Conservation (phyloP, 1,284 basidiomycete genomes). For the Leccinum brunneo-olivaceum region DNA sequence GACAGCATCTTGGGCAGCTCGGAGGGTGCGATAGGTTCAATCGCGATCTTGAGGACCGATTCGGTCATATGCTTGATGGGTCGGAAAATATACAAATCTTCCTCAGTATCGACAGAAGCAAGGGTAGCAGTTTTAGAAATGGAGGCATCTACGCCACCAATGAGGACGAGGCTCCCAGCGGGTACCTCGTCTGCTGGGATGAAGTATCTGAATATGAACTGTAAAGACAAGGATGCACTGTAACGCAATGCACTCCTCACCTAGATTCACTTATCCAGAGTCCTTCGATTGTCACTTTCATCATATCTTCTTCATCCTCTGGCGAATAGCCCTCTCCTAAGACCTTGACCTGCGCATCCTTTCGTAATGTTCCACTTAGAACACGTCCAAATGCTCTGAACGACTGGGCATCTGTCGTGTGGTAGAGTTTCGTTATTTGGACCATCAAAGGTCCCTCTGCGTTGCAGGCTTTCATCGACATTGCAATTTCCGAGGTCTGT, state of each 20-base stretch:
- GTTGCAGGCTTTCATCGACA: slow-evolving; percentile 79
- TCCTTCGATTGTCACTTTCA: slow-evolving; percentile 77
- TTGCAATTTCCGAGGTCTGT: slow-evolving; percentile 70
- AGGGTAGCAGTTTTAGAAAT: slow-evolving; percentile 95
- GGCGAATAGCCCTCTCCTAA: slow-evolving; percentile 95
- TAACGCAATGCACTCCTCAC: slow-evolving; percentile 34
- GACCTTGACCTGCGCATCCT: slow-evolving; percentile 88
- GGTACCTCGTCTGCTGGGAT: slow-evolving; percentile 84
- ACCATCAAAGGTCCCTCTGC: slow-evolving; percentile 86
- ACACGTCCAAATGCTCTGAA: slow-evolving; percentile 96
- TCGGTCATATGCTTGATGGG: slow-evolving; percentile 96
- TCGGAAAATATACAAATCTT: slow-evolving; percentile 89
- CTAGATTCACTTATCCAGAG: slow-evolving; percentile 89
- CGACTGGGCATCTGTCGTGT: slow-evolving; percentile 90
- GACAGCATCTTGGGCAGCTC: slow-evolving; percentile 99
- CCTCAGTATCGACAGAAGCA: slow-evolving; percentile 64
- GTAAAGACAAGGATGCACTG: slow-evolving; percentile 10
- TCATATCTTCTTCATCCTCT: slow-evolving; percentile 99
- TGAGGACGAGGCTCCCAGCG: slow-evolving; percentile 88
- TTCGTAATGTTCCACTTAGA: slow-evolving; percentile 82
- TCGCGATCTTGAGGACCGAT: slow-evolving; percentile 97
- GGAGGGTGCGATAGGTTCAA: slow-evolving; percentile 95
- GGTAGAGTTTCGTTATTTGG: slow-evolving; percentile 90
- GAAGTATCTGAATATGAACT: slow-evolving; percentile 61
- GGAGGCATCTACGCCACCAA: slow-evolving; percentile 90